These are phyloP conservation scores for Penstemon barbatus DNA, from an alignment of 257 asterid species.

Conservation along the genomic window DNA sequence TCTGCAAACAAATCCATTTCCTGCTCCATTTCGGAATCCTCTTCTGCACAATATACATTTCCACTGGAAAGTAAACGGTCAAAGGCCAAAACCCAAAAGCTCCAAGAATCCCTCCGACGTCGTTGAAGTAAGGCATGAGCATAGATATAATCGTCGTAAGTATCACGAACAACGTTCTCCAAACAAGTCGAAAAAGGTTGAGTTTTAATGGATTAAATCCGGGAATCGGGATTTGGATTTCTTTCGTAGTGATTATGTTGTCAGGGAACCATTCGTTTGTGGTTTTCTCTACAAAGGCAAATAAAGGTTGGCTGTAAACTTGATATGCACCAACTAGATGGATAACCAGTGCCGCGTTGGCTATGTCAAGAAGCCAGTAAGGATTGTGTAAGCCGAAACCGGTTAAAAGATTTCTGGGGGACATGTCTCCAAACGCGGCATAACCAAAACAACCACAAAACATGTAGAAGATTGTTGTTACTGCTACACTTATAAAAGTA, in stretches of 20 bases:
- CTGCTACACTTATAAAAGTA: conserved; percentile 58
- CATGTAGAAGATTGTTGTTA: conserved; percentile 87
- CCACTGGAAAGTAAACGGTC: conserved; percentile 54
- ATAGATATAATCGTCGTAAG: conserved; percentile 65
- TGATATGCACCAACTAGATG: conserved; percentile 91
- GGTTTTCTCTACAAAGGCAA: conserved; percentile 71
- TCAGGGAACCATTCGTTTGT: conserved; percentile 48
- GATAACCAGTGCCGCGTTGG: conserved; percentile 69
- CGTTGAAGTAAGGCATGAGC: conserved; percentile 84
- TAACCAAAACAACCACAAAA: conserved; percentile 85
- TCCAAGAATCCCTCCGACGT: conserved; percentile 64
- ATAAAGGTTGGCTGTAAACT: conserved; percentile 86
- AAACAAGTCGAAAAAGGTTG: conserved; percentile 56
- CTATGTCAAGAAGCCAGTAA: conserved; percentile 85
- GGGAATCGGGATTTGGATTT: conserved; percentile 46
- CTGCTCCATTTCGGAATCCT: conserved; percentile 53
- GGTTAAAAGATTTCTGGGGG: conserved; percentile 85
- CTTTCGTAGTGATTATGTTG: conserved; percentile 48
- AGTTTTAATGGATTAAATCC: conserved; percentile 47
- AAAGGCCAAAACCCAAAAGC: conserved; percentile 54
- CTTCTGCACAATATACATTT: conserved; percentile 54
- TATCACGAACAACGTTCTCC: conserved; percentile 72
- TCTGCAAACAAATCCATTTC: conserved; percentile 48
- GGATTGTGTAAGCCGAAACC: conserved; percentile 92
- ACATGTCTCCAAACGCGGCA: conserved; percentile 83